Evolutionary conservation across 306 rosid genomes (phyloP), one percentile per base, ranked within the genome.

Genomic region (Senna siamea): DNA sequence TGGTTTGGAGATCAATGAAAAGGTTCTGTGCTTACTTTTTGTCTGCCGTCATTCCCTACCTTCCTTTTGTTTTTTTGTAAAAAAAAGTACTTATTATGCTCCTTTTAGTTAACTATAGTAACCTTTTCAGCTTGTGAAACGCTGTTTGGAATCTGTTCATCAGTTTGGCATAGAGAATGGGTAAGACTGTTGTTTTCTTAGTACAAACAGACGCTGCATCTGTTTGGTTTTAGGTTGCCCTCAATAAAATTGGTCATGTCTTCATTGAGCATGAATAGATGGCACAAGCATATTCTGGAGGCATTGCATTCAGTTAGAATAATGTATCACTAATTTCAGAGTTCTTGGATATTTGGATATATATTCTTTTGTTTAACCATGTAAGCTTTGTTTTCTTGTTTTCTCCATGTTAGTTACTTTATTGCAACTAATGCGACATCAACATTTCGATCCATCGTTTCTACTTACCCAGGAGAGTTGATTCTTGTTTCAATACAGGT

Each of bases 401-500:
- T 69, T 86, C 67, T 82, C 35, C 52, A 43, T 62, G 37, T 76
- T 68, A 91, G 98, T 88, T 72, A 88, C 83, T 91, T 91, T 62
- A 51, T 91, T 43, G 88, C 89, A 54, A 85, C 97, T 22, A 88
- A 94, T 85, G 98, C 98, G 43, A 91, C 98, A 7, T 87, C 98
- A 32, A 85, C 93, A 9, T 91, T 94, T 73, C 93, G 78, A 19
- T 89, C 97, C 30, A 83, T 94, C 10, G 68, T 94, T 62, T 89
- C 90, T 70, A 78, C 83, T 65, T 89, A 91, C 75, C 93, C 96
- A 0, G 96, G 98, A 77, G 73, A 88, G 70, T 80, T 91, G 70
- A 78, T 89, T 77, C 90, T 93, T 38, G 93, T 85, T 70, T 89
- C 95, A 61, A 84, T 94, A 78, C 97, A 89, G 98, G 98, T 94